Conservation (phyloP, 2,329 filamentous ascomycete genomes). For the Aureobasidium sp. region DNA sequence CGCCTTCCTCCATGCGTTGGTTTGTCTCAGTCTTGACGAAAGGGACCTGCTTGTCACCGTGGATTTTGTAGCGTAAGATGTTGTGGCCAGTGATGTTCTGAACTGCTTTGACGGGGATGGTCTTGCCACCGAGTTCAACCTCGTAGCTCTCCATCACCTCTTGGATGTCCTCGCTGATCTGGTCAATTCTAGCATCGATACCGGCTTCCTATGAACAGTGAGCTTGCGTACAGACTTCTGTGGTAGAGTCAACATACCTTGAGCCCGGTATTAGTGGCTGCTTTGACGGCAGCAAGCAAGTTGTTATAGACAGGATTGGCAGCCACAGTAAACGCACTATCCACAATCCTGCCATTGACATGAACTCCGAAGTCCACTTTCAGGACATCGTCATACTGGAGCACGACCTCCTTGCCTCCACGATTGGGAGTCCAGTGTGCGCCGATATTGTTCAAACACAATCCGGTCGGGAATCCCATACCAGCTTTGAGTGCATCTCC, state of each 20-base stretch:
- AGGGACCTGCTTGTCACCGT: slow-evolving; percentile 86
- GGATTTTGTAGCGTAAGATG: slow-evolving; percentile 81
- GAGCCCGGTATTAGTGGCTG: slow-evolving; percentile 50
- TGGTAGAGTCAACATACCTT: slow-evolving; percentile 33
- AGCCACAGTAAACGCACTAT: slow-evolving; percentile 61
- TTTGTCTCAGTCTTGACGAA: slow-evolving; percentile 83
- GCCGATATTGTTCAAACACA: slow-evolving; percentile 77
- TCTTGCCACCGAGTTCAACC: slow-evolving; percentile 70
- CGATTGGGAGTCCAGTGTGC: slow-evolving; percentile 84
- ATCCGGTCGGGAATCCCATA: slow-evolving; percentile 78
- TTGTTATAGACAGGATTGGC: slow-evolving; percentile 63
- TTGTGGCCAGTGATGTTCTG: slow-evolving; percentile 68
- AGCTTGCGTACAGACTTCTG: neutral
- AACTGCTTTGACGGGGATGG: slow-evolving; percentile 74
- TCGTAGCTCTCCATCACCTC: slow-evolving; percentile 93
- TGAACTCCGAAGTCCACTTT: slow-evolving; percentile 67
- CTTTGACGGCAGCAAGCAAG: slow-evolving; percentile 50
- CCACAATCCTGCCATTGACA: slow-evolving; percentile 62
- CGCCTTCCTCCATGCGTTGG: slow-evolving; percentile 97
- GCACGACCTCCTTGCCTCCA: slow-evolving; percentile 67
- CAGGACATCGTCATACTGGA: slow-evolving; percentile 61
- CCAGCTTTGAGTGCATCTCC: slow-evolving; percentile 71
- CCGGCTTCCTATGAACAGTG: slow-evolving; percentile 57
- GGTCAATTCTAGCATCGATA: slow-evolving; percentile 81
- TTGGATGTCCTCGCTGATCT: slow-evolving; percentile 76